These are phyloP conservation scores for Epichloe coenophiala DNA, from an alignment of 2,329 filamentous ascomycete genomes.

Conservation along the genomic window DNA sequence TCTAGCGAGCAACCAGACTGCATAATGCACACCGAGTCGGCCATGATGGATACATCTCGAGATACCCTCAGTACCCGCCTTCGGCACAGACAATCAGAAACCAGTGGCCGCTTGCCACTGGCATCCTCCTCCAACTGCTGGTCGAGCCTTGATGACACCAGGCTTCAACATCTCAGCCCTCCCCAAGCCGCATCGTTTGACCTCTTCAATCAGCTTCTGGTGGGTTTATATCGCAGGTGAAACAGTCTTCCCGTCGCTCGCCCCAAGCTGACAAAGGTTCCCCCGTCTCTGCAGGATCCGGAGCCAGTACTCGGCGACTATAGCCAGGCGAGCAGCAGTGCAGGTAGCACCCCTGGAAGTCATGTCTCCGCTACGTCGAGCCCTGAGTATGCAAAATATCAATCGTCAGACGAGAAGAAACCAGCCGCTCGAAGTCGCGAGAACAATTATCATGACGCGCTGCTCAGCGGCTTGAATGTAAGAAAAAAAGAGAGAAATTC, in stretches of 20 bases:
- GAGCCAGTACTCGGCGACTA: background rate
- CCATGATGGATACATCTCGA: background rate
- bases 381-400: background rate
- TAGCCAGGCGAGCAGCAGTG: conserved; percentile 3
- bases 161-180: background rate
- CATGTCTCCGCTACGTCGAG: background rate
- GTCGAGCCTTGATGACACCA: background rate
- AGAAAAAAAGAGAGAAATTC: conserved; percentile 8
- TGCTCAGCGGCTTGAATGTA: conserved; percentile 35
- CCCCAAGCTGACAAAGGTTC: too few relatives aligned
- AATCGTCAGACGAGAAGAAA: background rate
- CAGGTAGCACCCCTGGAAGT: conserved; percentile 5
- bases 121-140: background rate
- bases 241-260: too few relatives aligned
- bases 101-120: background rate
- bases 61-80: background rate
- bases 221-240: background rate
- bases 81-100: background rate
- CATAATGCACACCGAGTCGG: background rate
- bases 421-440: conserved; percentile 26
- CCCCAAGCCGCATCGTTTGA: background rate
- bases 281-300: background rate
- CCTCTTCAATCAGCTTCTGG: background rate
- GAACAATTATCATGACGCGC: conserved; percentile 39
- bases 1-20: background rate